phyloP scores from a whole-genome alignment of 164 flowering plant genomes.

The Dillenia turbinata region DNA sequence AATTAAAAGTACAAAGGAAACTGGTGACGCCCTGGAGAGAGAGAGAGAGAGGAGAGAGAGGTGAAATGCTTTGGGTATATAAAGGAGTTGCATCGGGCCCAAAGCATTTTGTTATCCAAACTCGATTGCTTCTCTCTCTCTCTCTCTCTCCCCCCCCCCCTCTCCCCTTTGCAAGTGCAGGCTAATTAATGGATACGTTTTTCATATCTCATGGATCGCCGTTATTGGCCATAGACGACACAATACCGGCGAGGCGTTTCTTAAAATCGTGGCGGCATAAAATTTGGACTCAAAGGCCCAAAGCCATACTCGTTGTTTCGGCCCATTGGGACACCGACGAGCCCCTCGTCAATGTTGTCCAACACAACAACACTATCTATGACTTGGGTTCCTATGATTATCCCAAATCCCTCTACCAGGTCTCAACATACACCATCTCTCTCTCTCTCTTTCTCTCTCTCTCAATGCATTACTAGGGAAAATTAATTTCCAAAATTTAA shows the following conservation, averaged over 20 bases:
- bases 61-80: no score
- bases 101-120: no score
- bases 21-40: no score
- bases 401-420: conserved; percentile 79
- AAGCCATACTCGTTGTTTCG: conserved; percentile 62
- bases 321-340: conserved; percentile 76
- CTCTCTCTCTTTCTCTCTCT: no score
- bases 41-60: no score
- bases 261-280: conserved; percentile 42
- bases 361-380: conserved; percentile 45
- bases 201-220: conserved; percentile 44
- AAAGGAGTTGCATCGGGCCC: no score
- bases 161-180: no score
- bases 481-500: no score
- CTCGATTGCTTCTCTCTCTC: no score
- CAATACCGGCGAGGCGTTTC: conserved; percentile 44
- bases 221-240: conserved; percentile 31
- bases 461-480: no score
- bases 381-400: conserved; percentile 60
- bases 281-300: conserved; percentile 33
- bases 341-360: conserved; percentile 55
- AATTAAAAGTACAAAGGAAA: no score
- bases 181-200: conserved; percentile 24
- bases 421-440: conserved; percentile 2
- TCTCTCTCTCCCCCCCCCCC: no score